Evolutionary conservation across 768 basidiomycete species (phyloP).

Genomic region (Leccinum olivaceopallidum): DNA sequence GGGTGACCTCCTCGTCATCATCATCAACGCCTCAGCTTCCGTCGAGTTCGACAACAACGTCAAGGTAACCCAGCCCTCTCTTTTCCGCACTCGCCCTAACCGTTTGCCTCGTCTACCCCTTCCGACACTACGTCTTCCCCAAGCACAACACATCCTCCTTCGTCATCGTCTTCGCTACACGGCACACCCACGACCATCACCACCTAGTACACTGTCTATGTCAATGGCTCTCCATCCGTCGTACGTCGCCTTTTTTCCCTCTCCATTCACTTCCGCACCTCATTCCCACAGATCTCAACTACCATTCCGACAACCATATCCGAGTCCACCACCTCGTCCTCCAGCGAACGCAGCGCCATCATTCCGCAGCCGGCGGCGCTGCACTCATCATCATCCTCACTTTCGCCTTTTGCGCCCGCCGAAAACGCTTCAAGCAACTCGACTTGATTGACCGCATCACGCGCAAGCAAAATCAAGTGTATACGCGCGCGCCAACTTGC

Average conservation of each 20-base stretch:
- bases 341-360: slow-evolving; percentile 36
- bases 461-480: slow-evolving; percentile 20
- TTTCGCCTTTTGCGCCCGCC: slow-evolving; percentile 38
- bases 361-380: slow-evolving; percentile 42
- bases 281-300: slow-evolving; percentile 14
- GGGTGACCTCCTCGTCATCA: no score
- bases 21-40: not conserved
- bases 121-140: not conserved
- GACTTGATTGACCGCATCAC: slow-evolving; percentile 32
- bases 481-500: slow-evolving; percentile 21
- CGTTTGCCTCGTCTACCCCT: slow-evolving; percentile 1
- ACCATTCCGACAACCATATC: slow-evolving; percentile 24
- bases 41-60: slow-evolving; percentile 3
- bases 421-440: slow-evolving; percentile 37
- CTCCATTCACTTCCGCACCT: not conserved
- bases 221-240: slow-evolving; percentile 14
- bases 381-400: slow-evolving; percentile 37
- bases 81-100: not conserved
- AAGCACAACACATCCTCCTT: not conserved
- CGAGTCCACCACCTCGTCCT: not conserved
- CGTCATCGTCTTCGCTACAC: slow-evolving; percentile 7
- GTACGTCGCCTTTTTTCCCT: slow-evolving; percentile 15
- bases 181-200: slow-evolving; percentile 20
- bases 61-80: slow-evolving; percentile 7
- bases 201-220: slow-evolving; percentile 18